Percentiles rank a stretch among this genome's conserved stretches.
These are phyloP conservation scores for Teratosphaeria viscida DNA, from an alignment of 2,329 filamentous ascomycete species.

Conservation along the genomic window DNA sequence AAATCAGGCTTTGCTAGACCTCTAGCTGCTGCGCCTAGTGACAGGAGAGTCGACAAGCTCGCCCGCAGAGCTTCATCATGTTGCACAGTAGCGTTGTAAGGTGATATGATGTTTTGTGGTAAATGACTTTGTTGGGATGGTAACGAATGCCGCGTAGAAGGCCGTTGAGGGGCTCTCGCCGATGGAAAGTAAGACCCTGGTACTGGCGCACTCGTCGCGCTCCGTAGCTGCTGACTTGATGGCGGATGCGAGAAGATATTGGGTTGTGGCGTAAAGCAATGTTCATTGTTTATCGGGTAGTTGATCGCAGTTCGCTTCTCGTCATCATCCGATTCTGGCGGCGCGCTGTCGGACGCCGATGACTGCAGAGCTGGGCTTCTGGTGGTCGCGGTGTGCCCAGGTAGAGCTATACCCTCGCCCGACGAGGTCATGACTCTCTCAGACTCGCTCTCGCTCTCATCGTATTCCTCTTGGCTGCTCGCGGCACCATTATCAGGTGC, in stretches of 20 bases:
- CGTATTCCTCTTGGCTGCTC: slow-evolving; percentile 89
- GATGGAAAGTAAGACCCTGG: slow-evolving; percentile 35
- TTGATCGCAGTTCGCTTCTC: slow-evolving; percentile 79
- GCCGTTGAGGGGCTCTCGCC: slow-evolving; percentile 23
- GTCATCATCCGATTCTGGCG: slow-evolving; percentile 43
- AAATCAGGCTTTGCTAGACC: slow-evolving; percentile 56
- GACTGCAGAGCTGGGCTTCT: slow-evolving; percentile 9
- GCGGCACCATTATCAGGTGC: slow-evolving; percentile 36
- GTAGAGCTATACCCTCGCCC: slow-evolving; percentile 43
- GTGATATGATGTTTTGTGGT: slow-evolving; percentile 59
- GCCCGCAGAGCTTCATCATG: slow-evolving; percentile 89
- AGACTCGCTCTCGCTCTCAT: slow-evolving; percentile 84
- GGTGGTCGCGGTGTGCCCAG: slow-evolving; percentile 12
- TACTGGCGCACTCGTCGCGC: slow-evolving; percentile 37
- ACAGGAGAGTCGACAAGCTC: slow-evolving; percentile 87
- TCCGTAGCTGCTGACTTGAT: slow-evolving; percentile 38
- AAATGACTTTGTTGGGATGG: slow-evolving; percentile 37
- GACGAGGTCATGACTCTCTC: slow-evolving; percentile 59
- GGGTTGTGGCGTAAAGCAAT: slow-evolving; percentile 69
- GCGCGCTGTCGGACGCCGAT: slow-evolving; percentile 29
- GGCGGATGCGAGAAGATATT: slow-evolving; percentile 87
- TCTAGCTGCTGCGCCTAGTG: slow-evolving; percentile 84
- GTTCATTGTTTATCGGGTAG: slow-evolving; percentile 39
- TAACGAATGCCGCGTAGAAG: slow-evolving; percentile 22
- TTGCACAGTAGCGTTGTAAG: slow-evolving; percentile 60